These are phyloP conservation scores for Sporothrix brunneoviolacea DNA, from an alignment of 2,329 filamentous ascomycete species.

Conservation along the genomic window DNA sequence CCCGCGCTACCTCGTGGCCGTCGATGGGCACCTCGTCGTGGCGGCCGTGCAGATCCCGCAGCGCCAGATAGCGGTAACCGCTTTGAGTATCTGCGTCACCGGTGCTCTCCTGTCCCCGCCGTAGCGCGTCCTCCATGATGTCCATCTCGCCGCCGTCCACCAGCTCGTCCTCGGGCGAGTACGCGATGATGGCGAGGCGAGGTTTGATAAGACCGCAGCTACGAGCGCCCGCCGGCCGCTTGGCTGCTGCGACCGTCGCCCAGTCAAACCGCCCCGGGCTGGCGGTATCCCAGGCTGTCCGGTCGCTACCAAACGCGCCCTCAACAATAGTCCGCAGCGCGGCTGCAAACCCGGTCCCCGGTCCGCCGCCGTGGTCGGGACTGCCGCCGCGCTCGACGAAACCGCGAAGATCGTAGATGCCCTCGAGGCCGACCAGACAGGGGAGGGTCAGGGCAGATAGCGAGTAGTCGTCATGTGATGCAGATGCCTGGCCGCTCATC, in stretches of 20 bases:
- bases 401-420: conserved; percentile 59
- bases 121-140: conserved; percentile 44
- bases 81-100: too few relatives aligned
- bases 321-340: conserved; percentile 25
- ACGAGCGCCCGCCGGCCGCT: conserved; percentile 15
- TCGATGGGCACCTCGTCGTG: conserved; percentile 61
- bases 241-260: not conserved
- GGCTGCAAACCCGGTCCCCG: conserved; percentile 34
- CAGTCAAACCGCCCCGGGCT: conserved; percentile 43
- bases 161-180: conserved; percentile 42
- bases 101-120: conserved; percentile 27
- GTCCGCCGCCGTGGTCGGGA: conserved; percentile 37
- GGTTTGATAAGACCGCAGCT: not conserved
- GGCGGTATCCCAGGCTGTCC: conserved; percentile 43
- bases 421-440: conserved; percentile 55
- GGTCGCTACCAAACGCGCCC: conserved; percentile 53
- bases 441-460: too few relatives aligned
- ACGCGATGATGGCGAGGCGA: conserved; percentile 34
- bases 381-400: conserved; percentile 41
- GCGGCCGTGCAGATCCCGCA: conserved; percentile 43
- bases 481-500: conserved; percentile 31
- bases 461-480: too few relatives aligned
- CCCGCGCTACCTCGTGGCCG: conserved; percentile 48
- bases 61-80: conserved; percentile 26
- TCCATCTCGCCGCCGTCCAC: conserved; percentile 54